Conservation (phyloP, 352 stramenopile species). For the Globisporangium emineosum region DNA sequence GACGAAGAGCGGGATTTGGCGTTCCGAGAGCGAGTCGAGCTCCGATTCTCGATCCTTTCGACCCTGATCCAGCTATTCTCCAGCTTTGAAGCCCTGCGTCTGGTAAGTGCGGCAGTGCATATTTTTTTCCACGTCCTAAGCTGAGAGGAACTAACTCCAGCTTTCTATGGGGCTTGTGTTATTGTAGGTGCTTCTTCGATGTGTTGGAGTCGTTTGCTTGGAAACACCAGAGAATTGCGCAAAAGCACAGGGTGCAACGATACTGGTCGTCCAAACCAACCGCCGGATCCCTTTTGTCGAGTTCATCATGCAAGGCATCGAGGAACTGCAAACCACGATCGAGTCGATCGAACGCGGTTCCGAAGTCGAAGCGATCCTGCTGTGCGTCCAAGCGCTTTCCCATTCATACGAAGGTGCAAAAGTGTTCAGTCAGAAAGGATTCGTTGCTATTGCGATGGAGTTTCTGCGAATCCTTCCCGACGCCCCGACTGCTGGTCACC, state of each 20-base stretch:
- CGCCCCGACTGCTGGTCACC: neutral
- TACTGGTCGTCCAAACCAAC: neutral
- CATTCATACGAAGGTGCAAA: slow-evolving; percentile 11
- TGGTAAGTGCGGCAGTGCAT: neutral
- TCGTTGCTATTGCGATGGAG: neutral
- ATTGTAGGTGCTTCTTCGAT: slow-evolving; percentile 13
- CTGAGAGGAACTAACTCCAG: neutral
- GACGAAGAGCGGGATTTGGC: slow-evolving; percentile 13
- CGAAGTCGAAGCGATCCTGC: slow-evolving; percentile 15
- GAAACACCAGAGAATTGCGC: slow-evolving; percentile 12
- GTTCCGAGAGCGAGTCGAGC: slow-evolving; percentile 9
- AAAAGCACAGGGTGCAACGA: neutral
- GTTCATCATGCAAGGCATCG: slow-evolving; percentile 13
- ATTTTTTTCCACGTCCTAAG: neutral
- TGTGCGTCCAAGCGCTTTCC: slow-evolving; percentile 20
- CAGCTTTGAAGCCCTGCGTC: neutral
- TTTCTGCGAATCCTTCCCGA: slow-evolving; percentile 9
- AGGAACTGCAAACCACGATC: neutral
- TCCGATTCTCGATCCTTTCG: slow-evolving; percentile 9
- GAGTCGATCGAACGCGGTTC: neutral
- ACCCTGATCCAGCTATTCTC: slow-evolving; percentile 10
- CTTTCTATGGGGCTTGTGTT: neutral
- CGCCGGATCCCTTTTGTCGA: slow-evolving; percentile 3
- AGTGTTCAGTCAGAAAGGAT: slow-evolving; percentile 13
- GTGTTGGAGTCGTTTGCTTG: slow-evolving; percentile 13